Base-by-base conservation (phyloP, 1,139 yeast genomes). In the Pichia sp. region DNA sequence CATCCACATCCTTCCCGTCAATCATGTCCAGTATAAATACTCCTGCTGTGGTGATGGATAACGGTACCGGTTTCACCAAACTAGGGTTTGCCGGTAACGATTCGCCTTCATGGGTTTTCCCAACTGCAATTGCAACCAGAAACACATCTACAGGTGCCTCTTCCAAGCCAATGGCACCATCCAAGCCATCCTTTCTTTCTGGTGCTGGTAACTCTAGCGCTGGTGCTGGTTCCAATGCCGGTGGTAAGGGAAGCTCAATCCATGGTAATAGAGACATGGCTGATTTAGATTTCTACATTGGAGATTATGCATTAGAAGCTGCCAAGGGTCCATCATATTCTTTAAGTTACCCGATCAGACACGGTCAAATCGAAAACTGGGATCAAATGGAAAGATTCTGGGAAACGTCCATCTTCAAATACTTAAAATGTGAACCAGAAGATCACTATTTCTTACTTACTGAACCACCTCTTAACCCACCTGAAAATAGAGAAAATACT, bases 41-140 rank as follows among this genome's bases (percentile, higher is more conserved):
- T 52, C 97, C 97, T 42, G 96, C 97, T 53, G 93, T 86, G 77
- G 99, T 93, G 79, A 93, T 93, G 77, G 99, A 93, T 75, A 93
- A 93, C 79, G 99, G 99, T 81, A 93, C 99, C 71, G 99, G 99
- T 84, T 93, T 93, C 98, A 93, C 98, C 85, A 93, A 93, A 75
- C 98, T 98, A 94, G 99, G 99, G 79, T 93, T 91, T 74, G 99
- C 99, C 83, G 99, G 99, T 79, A 99, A 93, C 72, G 99, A 93
- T 78, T 98, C 99, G 60, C 99, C 99, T 72, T 88, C 97, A 77
- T 99, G 99, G 67, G 99, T 93, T 66, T 93, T 93, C 91, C 99
- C 99, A 69, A 93, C 99, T 1, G 98, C 96, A 12, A 94, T 93
- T 67, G 93, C 99, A 36, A 91, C 98, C 41, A 73, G 84, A 51